These are phyloP conservation scores for Lasiodiplodia sp. DNA, from an alignment of 2,329 filamentous ascomycete genomes.

Conservation along the genomic window DNA sequence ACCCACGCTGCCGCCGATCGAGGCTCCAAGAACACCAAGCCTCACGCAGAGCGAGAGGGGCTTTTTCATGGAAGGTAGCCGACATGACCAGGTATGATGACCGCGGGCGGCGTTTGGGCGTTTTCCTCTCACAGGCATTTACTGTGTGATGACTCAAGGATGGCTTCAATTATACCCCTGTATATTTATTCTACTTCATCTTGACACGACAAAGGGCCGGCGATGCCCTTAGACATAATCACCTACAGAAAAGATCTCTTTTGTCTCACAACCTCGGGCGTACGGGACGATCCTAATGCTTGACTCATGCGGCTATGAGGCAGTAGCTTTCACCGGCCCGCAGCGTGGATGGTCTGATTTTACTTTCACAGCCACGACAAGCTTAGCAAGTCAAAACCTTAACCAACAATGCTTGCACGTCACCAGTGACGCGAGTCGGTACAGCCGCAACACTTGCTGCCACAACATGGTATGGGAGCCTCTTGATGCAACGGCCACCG, in stretches of 20 bases:
- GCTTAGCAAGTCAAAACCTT: neutral
- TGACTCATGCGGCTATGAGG: neutral
- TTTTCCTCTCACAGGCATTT: neutral
- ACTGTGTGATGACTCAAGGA: constrained; percentile 6
- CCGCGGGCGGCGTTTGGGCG: neutral
- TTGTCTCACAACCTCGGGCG: neutral
- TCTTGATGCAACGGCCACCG: neutral
- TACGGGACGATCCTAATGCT: neutral
- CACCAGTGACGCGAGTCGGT: neutral
- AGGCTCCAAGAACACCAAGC: neutral
- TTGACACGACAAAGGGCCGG: neutral
- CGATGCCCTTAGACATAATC: constrained; percentile 4
- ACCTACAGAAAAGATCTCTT: neutral
- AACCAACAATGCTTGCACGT: neutral
- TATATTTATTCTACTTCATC: neutral
- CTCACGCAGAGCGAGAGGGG: constrained; percentile 13
- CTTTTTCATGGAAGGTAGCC: neutral
- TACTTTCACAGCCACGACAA: neutral
- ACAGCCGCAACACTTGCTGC: neutral
- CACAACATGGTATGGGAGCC: neutral
- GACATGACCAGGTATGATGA: neutral
- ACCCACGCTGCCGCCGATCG: neutral
- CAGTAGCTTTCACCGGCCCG: too few relatives aligned
- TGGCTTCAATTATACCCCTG: constrained; percentile 23
- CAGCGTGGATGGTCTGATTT: neutral